Base-by-base conservation (phyloP, 306 rosid species). In the Castanospermum australe region DNA sequence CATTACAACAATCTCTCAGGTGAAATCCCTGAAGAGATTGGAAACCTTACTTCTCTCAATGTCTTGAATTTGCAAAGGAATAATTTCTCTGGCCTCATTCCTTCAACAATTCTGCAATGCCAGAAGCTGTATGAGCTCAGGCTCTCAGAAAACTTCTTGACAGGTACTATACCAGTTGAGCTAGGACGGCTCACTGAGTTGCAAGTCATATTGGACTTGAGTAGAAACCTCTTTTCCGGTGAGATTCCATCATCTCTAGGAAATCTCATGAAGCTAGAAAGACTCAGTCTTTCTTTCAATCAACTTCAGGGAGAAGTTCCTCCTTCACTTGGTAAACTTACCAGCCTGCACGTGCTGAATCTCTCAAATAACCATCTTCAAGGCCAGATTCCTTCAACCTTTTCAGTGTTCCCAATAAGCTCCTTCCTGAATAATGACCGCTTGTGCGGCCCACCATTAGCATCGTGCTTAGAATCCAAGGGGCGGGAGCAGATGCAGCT, bases 391-490 rank as follows among this genome's bases (percentile, higher is more conserved):
- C 98, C 98, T 44, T 74, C 86, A 76, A 67, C 84, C 11, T 87
- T 91, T 56, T 81, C 94, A 22, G 68, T 52, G 52, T 91, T 93
- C 79, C 93, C 98, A 67, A 63, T 14, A 12, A 88, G 80, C 78
- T 87, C 98, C 42, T 91, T 91, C 83, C 44, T 77, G 74, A 86
- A 86, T 7, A 91, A 91, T 71, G 84, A 79, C 2, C 56, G 41
- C 45, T 84, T 88, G 30, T 93, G 98, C 77, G 97, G 92, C 84
- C 90, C 86, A 45, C 97, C 97, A 51, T 78, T 91, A 50, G 73
- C 13, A 44, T 59, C 83, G 18, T 93, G 97, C 76, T 64, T 33
- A 50, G 89, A 80, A 84, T 84, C 87, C 0, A 4, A 4, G 6
- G 51, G 77, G 47, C 84, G 69, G 32, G 52, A 35, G 38, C 67